These are phyloP conservation scores for Cyclanthera cordifolia DNA, from an alignment of 306 rosid species.

Conservation along the genomic window DNA sequence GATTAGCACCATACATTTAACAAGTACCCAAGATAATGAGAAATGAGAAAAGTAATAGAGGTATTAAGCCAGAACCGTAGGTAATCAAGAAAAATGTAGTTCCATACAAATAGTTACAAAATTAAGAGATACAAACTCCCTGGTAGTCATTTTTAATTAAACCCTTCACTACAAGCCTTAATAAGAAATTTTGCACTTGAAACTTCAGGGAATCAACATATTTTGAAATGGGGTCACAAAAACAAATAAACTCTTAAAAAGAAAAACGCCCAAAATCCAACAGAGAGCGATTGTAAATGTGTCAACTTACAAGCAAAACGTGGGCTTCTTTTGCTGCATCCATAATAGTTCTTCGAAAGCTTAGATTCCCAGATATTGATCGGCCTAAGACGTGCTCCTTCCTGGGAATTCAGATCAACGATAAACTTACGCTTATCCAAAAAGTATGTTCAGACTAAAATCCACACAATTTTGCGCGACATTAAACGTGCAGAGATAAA, in stretches of 20 bases:
- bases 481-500: not conserved
- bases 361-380: slow-evolving; percentile 84
- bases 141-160: not conserved
- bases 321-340: slow-evolving; percentile 74
- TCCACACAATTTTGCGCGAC: not conserved
- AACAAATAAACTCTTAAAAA: not conserved
- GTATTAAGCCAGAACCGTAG: not conserved
- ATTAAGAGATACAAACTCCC: not conserved
- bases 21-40: not conserved
- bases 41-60: not conserved
- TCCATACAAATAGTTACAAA: not conserved
- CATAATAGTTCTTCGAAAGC: slow-evolving; percentile 57
- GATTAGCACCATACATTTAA: not conserved
- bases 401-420: slow-evolving; percentile 28
- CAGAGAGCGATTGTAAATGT: not conserved
- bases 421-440: not conserved
- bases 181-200: not conserved
- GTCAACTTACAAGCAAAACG: slow-evolving; percentile 42
- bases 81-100: not conserved
- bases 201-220: not conserved
- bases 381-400: slow-evolving; percentile 37
- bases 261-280: not conserved
- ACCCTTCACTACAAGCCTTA: not conserved
- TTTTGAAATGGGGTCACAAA: not conserved
- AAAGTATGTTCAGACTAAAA: not conserved